Evolutionary conservation across 2,329 filamentous ascomycete species (phyloP), one percentile per base, ranked within the genome.

Genomic region (Zalaria sp.): DNA sequence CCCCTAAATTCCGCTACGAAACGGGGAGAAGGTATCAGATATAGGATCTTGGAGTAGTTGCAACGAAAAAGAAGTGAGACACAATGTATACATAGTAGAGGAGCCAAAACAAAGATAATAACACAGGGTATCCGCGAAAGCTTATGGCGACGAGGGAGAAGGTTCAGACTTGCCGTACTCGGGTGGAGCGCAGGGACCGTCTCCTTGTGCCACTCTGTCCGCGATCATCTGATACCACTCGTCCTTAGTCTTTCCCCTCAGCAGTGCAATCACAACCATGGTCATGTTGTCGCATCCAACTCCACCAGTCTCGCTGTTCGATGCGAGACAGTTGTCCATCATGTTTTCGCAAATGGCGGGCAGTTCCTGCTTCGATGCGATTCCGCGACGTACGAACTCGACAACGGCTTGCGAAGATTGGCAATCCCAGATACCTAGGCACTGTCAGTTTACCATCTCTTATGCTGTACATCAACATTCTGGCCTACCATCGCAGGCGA

Each of bases 201-300:
- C 91, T 65, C 89, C 91, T 61, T 89, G 88, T 54, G 88, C 85
- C 64, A 98, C 91, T 60, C 91, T 79, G 69, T 83, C 86, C 56
- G 82, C 86, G 62, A 98, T 83, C 69, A 88, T 81, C 57, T 95
- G 85, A 64, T 98, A 98, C 91, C 91, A 98, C 68, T 95, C 83
- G 58, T 95, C 88, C 75, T 93, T 93, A 54, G 79, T 83, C 72
- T 84, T 87, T 62, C 89, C 91, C 57, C 84, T 78, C 52, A 98
- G 75, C 59, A 98, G 78, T 51, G 82, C 91, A 57, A 98, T 69
- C 51, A 98, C 75, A 53, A 81, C 71, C 83, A 98, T 96, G 52
- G 91, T 98, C 91, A 98, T 98, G 72, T 98, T 98, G 70, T 98
- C 91, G 63, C 91, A 98, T 47, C 91, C 91, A 47, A 98, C 89